Base-by-base conservation (phyloP, 2,329 filamentous ascomycete genomes). In the Ophiocordyceps australis region DNA sequence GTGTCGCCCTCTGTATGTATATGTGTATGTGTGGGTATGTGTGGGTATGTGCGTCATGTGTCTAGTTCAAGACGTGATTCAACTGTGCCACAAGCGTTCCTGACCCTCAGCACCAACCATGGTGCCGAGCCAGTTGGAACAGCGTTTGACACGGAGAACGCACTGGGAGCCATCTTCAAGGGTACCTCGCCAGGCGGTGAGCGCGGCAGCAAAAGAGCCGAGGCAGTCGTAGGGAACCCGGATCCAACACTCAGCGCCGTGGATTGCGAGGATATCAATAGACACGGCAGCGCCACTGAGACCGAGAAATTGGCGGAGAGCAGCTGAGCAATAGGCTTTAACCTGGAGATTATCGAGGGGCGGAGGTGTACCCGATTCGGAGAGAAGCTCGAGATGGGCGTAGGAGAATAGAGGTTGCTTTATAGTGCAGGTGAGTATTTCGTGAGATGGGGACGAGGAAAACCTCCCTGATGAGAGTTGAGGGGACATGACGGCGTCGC, bases 301-400 rank as follows among this genome's bases (percentile, higher is more conserved):
- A 13, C 80, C 80, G 2, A 86, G 63, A 38, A 79, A 83, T 32
- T 76, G 65, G 2, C 55, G 56, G 7, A 86, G 52, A 0, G 77
- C 72, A 1, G 62, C 47, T 3, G 63, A 66, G 36, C 77, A 65
- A 40, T 77, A 72, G 1, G 68, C 55, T 18, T 66, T 67, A 12
- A 65, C 57, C 20, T 71, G 72, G 3, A 82, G 50, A 3, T 59
- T 52, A 46, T 83, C 76, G 5, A 80, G 50, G 12, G 31, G 33
- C 13, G 32, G 25, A 10, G 34, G 25, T 9, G 35, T 32, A 12
- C 39, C 34, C 10, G 35, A 30, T 17, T 45, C 38, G 23, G 43
- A 51, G 30, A 54, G 40, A 15, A 69, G 49, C 34, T 64, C 48
- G 1, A 75, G 50, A 31, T 68, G 64, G 17, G 54, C 57, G 43